Evolutionary conservation across 176 grass and related monocot genomes (phyloP).

Genomic region (Rhynchospora tenuis): DNA sequence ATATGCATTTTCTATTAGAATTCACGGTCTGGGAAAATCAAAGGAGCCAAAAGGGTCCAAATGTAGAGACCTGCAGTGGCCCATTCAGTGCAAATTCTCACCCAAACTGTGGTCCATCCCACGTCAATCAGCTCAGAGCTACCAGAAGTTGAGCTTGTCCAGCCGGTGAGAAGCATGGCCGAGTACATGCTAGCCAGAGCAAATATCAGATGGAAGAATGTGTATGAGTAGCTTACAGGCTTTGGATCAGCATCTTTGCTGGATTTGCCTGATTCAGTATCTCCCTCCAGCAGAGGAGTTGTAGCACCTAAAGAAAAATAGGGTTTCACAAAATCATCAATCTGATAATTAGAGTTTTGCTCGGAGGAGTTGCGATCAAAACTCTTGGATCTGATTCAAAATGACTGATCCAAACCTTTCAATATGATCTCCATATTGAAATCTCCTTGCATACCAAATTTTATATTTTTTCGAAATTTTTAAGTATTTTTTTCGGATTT

Average conservation of each 20-base stretch:
- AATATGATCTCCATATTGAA: too few species aligned
- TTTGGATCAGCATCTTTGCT: slow-evolving; percentile 39
- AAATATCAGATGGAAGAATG: slow-evolving; percentile 94
- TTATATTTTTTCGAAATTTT: too few species aligned
- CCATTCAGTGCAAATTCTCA: slow-evolving; percentile 88
- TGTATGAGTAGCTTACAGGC: slow-evolving; percentile 82
- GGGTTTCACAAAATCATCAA: not conserved
- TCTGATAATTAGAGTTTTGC: too few species aligned
- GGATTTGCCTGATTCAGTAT: slow-evolving; percentile 47
- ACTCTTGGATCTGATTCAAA: too few species aligned
- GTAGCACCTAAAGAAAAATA: slow-evolving; percentile 38
- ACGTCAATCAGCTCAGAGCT: slow-evolving; percentile 89
- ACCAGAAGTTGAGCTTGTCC: slow-evolving; percentile 62
- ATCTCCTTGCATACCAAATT: too few species aligned
- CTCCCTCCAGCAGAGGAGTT: slow-evolving; percentile 45
- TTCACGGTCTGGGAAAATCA: slow-evolving; percentile 70
- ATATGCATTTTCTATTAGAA: slow-evolving; percentile 26
- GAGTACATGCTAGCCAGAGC: slow-evolving; percentile 97
- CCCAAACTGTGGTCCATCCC: slow-evolving; percentile 95
- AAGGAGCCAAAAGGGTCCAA: slow-evolving; percentile 79
- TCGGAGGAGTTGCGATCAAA: too few species aligned
- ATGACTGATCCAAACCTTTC: too few species aligned
- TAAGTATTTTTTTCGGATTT: too few species aligned
- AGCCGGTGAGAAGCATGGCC: slow-evolving; percentile 89
- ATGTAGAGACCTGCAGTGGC: slow-evolving; percentile 59